These are phyloP conservation scores for Curvularia hawaiiensis DNA, from an alignment of 2,329 filamentous ascomycete species.

Conservation along the genomic window DNA sequence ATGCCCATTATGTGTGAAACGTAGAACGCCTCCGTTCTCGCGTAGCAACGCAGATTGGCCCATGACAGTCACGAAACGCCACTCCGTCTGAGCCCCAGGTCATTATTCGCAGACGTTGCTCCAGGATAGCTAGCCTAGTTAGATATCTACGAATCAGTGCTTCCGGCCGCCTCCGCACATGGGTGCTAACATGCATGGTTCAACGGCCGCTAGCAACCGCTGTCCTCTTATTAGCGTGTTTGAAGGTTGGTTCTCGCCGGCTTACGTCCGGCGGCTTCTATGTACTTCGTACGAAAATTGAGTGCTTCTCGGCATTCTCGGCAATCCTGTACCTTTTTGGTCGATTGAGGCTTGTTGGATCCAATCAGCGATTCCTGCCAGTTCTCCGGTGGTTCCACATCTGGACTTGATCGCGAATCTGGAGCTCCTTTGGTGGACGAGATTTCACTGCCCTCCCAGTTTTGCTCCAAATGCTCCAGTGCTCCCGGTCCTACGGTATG, in stretches of 20 bases:
- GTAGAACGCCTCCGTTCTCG: background rate
- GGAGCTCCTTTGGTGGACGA: background rate
- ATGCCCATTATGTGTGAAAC: background rate
- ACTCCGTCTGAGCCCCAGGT: conserved; percentile 3
- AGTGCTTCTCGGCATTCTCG: background rate
- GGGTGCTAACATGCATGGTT: background rate
- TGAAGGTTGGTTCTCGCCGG: background rate
- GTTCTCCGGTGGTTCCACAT: background rate
- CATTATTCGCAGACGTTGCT: background rate
- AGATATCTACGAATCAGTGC: background rate
- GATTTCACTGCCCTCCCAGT: background rate
- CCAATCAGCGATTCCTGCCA: background rate
- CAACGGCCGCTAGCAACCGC: background rate
- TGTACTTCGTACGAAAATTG: no score
- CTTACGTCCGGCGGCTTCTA: background rate
- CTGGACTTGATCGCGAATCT: background rate
- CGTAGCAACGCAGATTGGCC: background rate
- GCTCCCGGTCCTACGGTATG: background rate
- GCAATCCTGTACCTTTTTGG: background rate
- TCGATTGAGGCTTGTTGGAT: background rate
- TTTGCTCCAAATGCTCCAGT: background rate
- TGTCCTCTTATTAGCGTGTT: background rate
- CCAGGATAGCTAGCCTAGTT: background rate
- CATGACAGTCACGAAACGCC: background rate
- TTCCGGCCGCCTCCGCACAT: background rate